Base-by-base conservation (phyloP, 805 yeast species). In the Candida hungchunana region DNA sequence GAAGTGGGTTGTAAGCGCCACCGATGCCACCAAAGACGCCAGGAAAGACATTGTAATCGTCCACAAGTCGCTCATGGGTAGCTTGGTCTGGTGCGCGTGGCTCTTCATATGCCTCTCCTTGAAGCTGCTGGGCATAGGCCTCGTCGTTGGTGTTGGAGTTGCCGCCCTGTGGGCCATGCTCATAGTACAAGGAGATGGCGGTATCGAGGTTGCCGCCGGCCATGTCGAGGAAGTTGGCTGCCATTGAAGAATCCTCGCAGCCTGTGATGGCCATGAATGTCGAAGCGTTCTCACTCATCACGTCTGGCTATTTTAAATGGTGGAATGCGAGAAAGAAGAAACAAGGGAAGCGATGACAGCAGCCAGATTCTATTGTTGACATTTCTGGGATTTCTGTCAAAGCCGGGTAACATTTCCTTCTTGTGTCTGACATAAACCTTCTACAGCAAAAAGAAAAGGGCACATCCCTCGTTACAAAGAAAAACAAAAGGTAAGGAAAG, bases 141-240 rank as follows among this genome's bases (percentile, higher is more conserved):
- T 72, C 79, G 36, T 67, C 48, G 9, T 42, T 19, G 29, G 7
- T 29, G 29, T 35, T 34, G 27, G 41, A 31, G 29, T 23, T 29
- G 40, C 34, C 34, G 15, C 40, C 42, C 10, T 67, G 60, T 7
- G 61, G 44, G 18, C 79, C 79, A 46, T 71, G 73, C 47, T 93
- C 97, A 62, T 83, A 80, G 59, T 64, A 93, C 29, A 93, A 64
- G 11, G 87, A 77, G 7, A 93, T 84, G 0, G 98, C 97, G 15
- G 77, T 73, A 39, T 89, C 95, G 22, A 90, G 56, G 55, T 86
- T 76, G 30, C 77, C 77, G 32, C 81, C 88, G 5, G 90, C 72
- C 64, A 90, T 78, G 18, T 81, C 88, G 15, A 93, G 58, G 53
- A 81, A 93, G 47, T 81, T 86, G 35, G 69, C 64, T 1, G 97